A percentile compares a stretch with the other conserved stretches of the same genome.
Evolutionary conservation across 495 filamentous ascomycete genomes (phyloP).

Genomic region (Baudoinia panamericana): DNA sequence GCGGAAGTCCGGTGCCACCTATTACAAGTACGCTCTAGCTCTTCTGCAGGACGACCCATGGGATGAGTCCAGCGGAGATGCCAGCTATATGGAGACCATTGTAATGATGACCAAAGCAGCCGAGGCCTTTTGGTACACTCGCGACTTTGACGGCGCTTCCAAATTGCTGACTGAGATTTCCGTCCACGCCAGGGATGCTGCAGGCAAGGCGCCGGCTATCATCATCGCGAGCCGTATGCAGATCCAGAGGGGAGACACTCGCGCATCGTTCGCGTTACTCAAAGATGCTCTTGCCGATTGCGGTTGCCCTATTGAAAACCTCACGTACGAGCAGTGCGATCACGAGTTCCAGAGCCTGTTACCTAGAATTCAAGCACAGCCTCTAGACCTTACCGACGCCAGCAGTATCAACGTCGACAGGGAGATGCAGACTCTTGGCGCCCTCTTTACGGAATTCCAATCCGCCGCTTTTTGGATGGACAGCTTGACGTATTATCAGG

Average conservation of each 20-base stretch:
- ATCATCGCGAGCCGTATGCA: conserved; percentile 66
- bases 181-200: conserved; percentile 45
- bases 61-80: conserved; percentile 50
- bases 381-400: background rate
- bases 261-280: conserved; percentile 52
- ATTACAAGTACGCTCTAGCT: conserved; percentile 59
- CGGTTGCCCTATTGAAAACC: conserved; percentile 48
- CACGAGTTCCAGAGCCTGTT: conserved; percentile 49
- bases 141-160: conserved; percentile 48
- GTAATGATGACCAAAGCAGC: conserved; percentile 59
- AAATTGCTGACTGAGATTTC: conserved; percentile 52
- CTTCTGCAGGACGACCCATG: conserved; percentile 69
- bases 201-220: conserved; percentile 67
- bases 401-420: conserved; percentile 29
- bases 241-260: conserved; percentile 55
- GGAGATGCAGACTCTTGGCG: conserved; percentile 51
- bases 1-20: conserved; percentile 61
- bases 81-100: conserved; percentile 73
- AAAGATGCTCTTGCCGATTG: conserved; percentile 55
- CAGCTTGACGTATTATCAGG: conserved; percentile 59
- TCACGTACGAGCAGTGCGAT: conserved; percentile 66
- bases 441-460: conserved; percentile 63
- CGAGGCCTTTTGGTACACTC: conserved; percentile 71
- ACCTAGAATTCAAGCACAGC: conserved; percentile 42
- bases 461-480: conserved; percentile 78